Base-by-base conservation (phyloP, 257 asterid genomes). In the Solanum sitiens region DNA sequence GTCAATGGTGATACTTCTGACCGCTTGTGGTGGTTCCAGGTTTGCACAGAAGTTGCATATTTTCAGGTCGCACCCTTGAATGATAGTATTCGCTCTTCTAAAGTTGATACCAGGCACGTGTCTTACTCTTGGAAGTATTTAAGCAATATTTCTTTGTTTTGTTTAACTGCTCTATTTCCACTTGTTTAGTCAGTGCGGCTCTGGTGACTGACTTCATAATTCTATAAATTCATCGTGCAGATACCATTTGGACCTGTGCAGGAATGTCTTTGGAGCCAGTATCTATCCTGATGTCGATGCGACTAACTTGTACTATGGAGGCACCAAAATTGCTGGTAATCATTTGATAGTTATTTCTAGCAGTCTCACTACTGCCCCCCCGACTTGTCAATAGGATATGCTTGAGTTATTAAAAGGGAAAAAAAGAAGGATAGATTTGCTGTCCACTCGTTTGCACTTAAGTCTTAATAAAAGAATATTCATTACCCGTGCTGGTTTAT, bases 21-120 rank as follows among this genome's bases (percentile, higher is more conserved):
- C 89, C 99, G 98, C 86, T 89, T 97, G 91, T 97, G 99, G 99
- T 97, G 99, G 99, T 97, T 95, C 95, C 99, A 97, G 92, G 99
- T 95, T 86, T 97, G 99, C 87, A 93, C 99, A 2, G 99, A 97
- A 91, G 99, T 97, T 87, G 99, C 99, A 65, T 97, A 93, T 93
- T 97, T 97, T 89, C 99, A 97, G 94, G 96, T 94, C 88, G 99
- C 99, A 30, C 99, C 99, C 39, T 79, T 94, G 87, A 95, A 95
- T 90, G 99, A 97, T 86, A 97, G 98, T 88, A 91, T 97, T 88
- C 98, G 99, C 83, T 97, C 99, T 13, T 86, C 98, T 23, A 94
- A 91, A 91, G 87, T 97, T 83, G 96, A 95, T 86, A 89, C 94
- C 82, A 95, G 95, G 99, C 90, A 93, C 82, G 94, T 88, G 40